These are phyloP conservation scores for Hirschioporus abietinus DNA, from an alignment of 768 basidiomycete species.

Conservation along the genomic window DNA sequence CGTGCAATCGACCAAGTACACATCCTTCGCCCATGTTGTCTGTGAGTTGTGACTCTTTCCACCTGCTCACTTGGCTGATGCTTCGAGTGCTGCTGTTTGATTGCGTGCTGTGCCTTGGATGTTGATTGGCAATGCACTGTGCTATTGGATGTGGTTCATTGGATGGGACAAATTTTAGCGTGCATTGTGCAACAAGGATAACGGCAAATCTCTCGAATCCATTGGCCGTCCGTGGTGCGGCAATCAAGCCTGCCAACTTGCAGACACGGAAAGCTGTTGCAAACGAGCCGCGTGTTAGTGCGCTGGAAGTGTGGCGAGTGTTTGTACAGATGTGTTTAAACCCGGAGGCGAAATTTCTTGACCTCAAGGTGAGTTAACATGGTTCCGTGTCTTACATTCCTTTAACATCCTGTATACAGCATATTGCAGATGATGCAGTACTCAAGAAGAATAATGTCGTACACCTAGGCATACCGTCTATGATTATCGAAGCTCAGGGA, in stretches of 20 bases:
- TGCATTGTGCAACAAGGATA: conserved; percentile 35
- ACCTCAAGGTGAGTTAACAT: conserved; percentile 65
- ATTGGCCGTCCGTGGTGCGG: conserved; percentile 62
- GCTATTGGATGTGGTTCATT: background rate
- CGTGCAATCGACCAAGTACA: too few relatives aligned
- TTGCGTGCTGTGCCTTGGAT: conserved; percentile 21
- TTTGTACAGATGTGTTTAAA: conserved; percentile 73
- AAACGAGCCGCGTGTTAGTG: conserved; percentile 28
- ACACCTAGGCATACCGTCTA: conserved; percentile 55
- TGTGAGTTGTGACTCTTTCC: conserved; percentile 29
- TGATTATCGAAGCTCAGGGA: background rate
- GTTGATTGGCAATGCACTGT: conserved; percentile 8
- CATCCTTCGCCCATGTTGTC: too few relatives aligned
- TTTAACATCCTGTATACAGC: conserved; percentile 34
- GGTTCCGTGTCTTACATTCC: background rate
- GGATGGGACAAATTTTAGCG: conserved; percentile 27
- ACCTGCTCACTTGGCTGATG: conserved; percentile 24
- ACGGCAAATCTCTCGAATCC: conserved; percentile 40
- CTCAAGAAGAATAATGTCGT: conserved; percentile 65
- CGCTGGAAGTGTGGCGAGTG: conserved; percentile 68
- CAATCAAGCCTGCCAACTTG: conserved; percentile 21
- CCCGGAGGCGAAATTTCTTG: conserved; percentile 61
- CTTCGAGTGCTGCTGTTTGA: conserved; percentile 20
- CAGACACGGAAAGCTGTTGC: conserved; percentile 11
- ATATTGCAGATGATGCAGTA: conserved; percentile 72